Evolutionary conservation across 371 early-diverging fungal species (phyloP).

Genomic region (Haplosporangium sp.): DNA sequence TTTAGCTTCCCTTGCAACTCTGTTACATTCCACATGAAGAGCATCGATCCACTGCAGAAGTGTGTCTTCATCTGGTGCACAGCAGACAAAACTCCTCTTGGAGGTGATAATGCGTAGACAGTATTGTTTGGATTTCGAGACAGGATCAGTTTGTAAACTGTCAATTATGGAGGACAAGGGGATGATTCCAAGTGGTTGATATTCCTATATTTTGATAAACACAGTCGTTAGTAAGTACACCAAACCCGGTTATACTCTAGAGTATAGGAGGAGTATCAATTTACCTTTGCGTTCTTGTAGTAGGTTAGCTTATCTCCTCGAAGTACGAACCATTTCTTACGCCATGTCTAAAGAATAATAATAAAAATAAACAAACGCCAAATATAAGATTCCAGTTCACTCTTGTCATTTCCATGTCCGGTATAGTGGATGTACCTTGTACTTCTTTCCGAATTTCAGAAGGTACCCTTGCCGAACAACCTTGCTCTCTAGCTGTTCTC

Average conservation of each 20-base stretch:
- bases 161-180: slow-evolving; percentile 78
- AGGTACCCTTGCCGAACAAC: slow-evolving; percentile 81
- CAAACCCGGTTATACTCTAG: not conserved
- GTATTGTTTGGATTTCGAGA: slow-evolving; percentile 66
- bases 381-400: not conserved
- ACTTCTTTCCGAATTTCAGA: slow-evolving; percentile 71
- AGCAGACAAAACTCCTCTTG: slow-evolving; percentile 78
- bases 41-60: slow-evolving; percentile 77
- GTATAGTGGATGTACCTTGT: slow-evolving; percentile 59
- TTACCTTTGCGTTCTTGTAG: slow-evolving; percentile 85
- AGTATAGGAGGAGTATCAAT: not conserved
- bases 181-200: slow-evolving; percentile 78
- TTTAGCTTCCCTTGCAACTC: slow-evolving; percentile 60
- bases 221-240: not conserved
- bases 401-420: not conserved
- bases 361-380: not conserved
- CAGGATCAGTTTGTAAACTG: slow-evolving; percentile 78
- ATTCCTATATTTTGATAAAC: slow-evolving; percentile 64
- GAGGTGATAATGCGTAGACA: slow-evolving; percentile 85
- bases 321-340: slow-evolving; percentile 88
- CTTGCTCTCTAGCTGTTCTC: slow-evolving; percentile 56
- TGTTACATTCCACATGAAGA: slow-evolving; percentile 61
- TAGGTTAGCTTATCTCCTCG: slow-evolving; percentile 79
- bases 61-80: slow-evolving; percentile 71
- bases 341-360: slow-evolving; percentile 70